Evolutionary conservation across 2,329 filamentous ascomycete genomes (phyloP), one percentile per base, ranked within the genome.

Genomic region (Hypoxylon sp.): DNA sequence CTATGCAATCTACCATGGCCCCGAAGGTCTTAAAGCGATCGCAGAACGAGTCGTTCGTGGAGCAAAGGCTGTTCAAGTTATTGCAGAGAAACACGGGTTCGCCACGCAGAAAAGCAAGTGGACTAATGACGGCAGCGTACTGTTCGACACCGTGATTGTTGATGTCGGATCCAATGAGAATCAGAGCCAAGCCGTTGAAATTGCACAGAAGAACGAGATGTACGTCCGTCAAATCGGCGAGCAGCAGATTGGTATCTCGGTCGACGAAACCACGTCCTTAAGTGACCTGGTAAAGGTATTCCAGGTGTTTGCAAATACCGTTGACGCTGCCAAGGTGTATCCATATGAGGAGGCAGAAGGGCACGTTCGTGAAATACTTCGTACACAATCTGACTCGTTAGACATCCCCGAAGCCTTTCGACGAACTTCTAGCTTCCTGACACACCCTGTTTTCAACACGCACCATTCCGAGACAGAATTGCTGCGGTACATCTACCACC

Each of bases 401-500:
- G 81, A 83, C 26, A 83, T 92, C 19, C 89, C 91, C 4, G 82
- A 86, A 2, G 71, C 78, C 10, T 86, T 97, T 70, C 88, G 88
- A 77, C 88, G 95, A 77, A 91, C 88, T 24, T 93, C 92, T 0
- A 76, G 85, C 13, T 98, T 92, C 81, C 84, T 98, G 70, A 94
- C 92, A 0, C 94, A 98, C 79, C 93, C 94, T 0, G 93, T 97
- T 26, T 98, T 98, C 87, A 98, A 98, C 84, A 91, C 90, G 1
- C 90, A 98, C 79, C 95, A 97, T 81, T 97, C 94, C 2, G 95
- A 98, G 82, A 98, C 95, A 0, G 94, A 98, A 81, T 88, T 98
- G 74, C 85, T 98, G 55, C 91, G 95, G 47, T 98, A 98, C 82
- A 97, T 98, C 75, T 87, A 95, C 78, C 93, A 97, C 78, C 86